Evolutionary conservation across 2,329 filamentous ascomycete genomes (phyloP).

Genomic region (Eutypella sp.): DNA sequence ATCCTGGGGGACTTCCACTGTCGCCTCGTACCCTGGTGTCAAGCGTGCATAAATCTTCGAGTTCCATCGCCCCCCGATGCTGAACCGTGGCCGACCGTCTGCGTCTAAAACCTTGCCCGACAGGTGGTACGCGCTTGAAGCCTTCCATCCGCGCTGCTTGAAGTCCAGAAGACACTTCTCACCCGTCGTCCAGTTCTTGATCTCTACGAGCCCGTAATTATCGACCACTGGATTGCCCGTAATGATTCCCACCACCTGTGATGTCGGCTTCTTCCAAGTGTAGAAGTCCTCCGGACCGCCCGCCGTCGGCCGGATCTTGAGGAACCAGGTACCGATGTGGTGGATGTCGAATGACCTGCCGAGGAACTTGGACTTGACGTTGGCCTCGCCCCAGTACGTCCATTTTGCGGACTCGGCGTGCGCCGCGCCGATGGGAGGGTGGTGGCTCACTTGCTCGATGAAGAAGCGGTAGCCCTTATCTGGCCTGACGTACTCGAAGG

Average conservation of each 20-base stretch:
- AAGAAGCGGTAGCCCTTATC: constrained; percentile 99
- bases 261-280: constrained; percentile 98
- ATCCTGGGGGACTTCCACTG: constrained; percentile 55
- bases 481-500: constrained; percentile 90
- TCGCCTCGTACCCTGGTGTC: constrained; percentile 82
- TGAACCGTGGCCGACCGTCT: constrained; percentile 77
- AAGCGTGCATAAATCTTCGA: constrained; percentile 92
- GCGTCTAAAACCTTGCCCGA: constrained; percentile 78
- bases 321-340: constrained; percentile 93
- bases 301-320: constrained; percentile 70
- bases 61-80: constrained; percentile 92
- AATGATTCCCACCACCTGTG: constrained; percentile 96
- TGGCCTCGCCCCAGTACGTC: constrained; percentile 96
- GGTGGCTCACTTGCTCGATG: constrained; percentile 96
- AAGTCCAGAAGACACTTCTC: constrained; percentile 89
- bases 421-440: constrained; percentile 89
- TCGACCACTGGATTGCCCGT: constrained; percentile 95
- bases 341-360: constrained; percentile 98
- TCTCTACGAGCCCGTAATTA: constrained; percentile 94
- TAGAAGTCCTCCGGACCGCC: constrained; percentile 82
- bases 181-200: constrained; percentile 95
- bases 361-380: constrained; percentile 94
- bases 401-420: constrained; percentile 89
- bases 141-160: constrained; percentile 94
- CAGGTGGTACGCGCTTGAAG: constrained; percentile 83